Evolutionary conservation across 257 asterid species (phyloP), one percentile per base, ranked within the genome.

Genomic region (Knoxia roxburghii): DNA sequence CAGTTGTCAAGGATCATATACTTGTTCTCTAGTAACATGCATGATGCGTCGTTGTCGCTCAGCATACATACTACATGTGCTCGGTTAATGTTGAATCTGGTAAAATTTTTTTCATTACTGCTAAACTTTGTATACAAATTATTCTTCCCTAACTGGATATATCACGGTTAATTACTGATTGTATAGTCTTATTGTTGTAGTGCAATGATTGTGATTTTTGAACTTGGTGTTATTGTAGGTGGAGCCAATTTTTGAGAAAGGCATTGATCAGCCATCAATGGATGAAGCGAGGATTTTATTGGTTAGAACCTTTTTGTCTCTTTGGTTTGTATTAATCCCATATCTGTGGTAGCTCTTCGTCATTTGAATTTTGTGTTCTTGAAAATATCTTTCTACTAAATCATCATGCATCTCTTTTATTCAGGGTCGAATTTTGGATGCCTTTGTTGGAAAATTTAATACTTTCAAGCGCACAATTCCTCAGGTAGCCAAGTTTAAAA

Each of bases 21-120:
- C 87, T 87, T 94, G 68, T 90, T 90, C 82, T 90, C 99, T 65
- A 94, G 96, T 85, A 94, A 94, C 90, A 90, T 94, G 99, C 99
- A 94, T 65, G 99, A 90, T 72, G 94, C 97, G 46, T 85, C 99
- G 45, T 78, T 94, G 89, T 85, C 97, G 21, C 90, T 94, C 83
- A 87, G 96, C 84, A 94, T 94, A 78, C 99, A 94, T 80, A 94
- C 99, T 32, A 94, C 99, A 10, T 94, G 99, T 83, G 97, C 99
- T 64, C 99, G 99, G 73, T 79, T 94, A 81, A 94, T 94, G 99
- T 68, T 94, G 86, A 94, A 94, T 83, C 89, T 94, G 96, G 99
- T 94, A 87, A 69, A 35, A 67, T 9, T 9, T 41, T 58, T 26
- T 18, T 43, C 9, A n/a, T 60, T 29, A 40, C 18, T 35, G 32